Conservation (phyloP, 2,329 filamentous ascomycete species). For the Trichoderma gracile region DNA sequence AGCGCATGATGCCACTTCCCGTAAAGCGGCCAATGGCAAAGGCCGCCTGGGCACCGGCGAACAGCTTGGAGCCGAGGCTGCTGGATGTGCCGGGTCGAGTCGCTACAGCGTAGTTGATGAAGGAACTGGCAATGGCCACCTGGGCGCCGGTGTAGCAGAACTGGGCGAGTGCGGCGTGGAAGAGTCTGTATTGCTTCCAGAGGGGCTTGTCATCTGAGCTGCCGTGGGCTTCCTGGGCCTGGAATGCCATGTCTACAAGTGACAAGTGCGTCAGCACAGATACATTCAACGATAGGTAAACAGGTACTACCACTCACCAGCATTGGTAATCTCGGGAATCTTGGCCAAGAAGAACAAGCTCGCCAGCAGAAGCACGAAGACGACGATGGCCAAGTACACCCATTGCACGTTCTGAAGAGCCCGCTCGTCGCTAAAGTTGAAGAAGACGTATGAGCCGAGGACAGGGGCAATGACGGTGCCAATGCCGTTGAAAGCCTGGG, state of each 20-base stretch:
- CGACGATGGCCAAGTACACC: constrained; percentile 72
- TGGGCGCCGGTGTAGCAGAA: constrained; percentile 79
- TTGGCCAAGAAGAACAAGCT: constrained; percentile 65
- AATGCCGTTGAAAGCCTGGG: constrained; percentile 75
- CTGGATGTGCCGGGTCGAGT: constrained; percentile 55
- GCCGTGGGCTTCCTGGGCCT: constrained; percentile 56
- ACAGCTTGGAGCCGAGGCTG: constrained; percentile 62
- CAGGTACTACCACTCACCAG: constrained; percentile 33
- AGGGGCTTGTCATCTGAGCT: constrained; percentile 62
- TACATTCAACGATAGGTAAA: neutral
- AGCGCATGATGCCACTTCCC: constrained; percentile 67
- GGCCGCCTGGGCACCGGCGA: constrained; percentile 71
- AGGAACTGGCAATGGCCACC: constrained; percentile 64
- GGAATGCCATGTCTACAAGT: constrained; percentile 61
- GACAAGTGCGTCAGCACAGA: constrained; percentile 14
- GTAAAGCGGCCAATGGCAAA: constrained; percentile 73
- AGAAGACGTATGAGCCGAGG: constrained; percentile 72
- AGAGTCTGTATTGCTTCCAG: constrained; percentile 70
- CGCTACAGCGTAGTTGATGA: constrained; percentile 72
- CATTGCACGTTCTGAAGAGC: constrained; percentile 71
- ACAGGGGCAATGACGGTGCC: constrained; percentile 72
- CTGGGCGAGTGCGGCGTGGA: constrained; percentile 73
- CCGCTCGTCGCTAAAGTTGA: constrained; percentile 58
- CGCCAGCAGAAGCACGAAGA: constrained; percentile 68
- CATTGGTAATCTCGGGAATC: constrained; percentile 69